phyloP scores from a whole-genome alignment of 2,329 filamentous ascomycete species.

The Harringtonia aguacate region DNA sequence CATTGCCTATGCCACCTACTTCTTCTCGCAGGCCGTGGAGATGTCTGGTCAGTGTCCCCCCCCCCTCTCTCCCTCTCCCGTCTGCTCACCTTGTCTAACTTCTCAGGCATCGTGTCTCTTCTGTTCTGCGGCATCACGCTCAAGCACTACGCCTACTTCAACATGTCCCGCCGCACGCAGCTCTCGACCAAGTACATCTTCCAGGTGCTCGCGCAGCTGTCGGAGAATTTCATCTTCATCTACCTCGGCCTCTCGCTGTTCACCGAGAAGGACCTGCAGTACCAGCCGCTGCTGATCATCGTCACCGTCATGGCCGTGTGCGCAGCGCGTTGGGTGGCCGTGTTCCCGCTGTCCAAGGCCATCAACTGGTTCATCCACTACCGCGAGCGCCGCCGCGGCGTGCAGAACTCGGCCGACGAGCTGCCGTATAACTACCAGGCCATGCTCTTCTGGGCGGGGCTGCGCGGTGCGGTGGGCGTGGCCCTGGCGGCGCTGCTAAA shows the following conservation, averaged over 20 bases:
- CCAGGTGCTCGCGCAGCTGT: constrained; percentile 85
- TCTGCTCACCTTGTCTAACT: background rate
- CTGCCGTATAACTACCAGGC: constrained; percentile 91
- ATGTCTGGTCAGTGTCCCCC: constrained; percentile 67
- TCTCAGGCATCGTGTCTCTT: constrained; percentile 79
- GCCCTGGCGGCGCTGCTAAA: constrained; percentile 82
- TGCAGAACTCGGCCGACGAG: constrained; percentile 67
- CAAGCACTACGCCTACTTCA: constrained; percentile 99
- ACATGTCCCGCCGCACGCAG: constrained; percentile 96
- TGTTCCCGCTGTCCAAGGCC: constrained; percentile 79
- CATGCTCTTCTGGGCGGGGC: constrained; percentile 99
- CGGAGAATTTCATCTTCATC: constrained; percentile 99
- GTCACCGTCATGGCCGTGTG: constrained; percentile 88
- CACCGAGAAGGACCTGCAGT: constrained; percentile 77
- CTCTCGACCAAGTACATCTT: constrained; percentile 97
- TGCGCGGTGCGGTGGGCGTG: constrained; percentile 91
- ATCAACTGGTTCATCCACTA: constrained; percentile 94
- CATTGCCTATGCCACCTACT: constrained; percentile 93
- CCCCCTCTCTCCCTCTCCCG: constrained; percentile 1
- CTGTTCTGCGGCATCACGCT: constrained; percentile 97
- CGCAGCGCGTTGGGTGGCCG: constrained; percentile 81
- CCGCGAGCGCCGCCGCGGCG: constrained; percentile 63
- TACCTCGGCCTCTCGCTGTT: constrained; percentile 93
- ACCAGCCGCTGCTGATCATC: constrained; percentile 91
- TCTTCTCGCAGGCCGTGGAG: constrained; percentile 90